Evolutionary conservation across 805 yeast genomes (phyloP), one percentile per base, ranked within the genome.

Genomic region (Blastobotrys peoriensis): DNA sequence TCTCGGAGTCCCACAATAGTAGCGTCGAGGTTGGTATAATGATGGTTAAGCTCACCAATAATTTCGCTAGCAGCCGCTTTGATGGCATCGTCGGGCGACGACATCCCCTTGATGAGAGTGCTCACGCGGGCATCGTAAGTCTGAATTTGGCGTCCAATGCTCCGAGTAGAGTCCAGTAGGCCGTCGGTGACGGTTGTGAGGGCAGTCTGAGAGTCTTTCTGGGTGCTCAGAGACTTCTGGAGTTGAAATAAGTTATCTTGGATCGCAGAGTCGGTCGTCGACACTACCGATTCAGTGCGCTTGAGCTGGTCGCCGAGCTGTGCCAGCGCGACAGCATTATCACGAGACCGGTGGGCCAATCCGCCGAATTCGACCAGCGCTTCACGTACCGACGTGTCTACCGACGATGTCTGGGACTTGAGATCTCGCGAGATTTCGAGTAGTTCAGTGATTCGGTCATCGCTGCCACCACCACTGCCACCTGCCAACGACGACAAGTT

Each of bases 261-360:
- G 6, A 53, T 22, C 10, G 41, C 9, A 8, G 43, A 22, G 38
- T 51, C 45, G 21, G 50, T 38, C 25, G 20, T 16, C 18, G 43
- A 48, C 49, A 51, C 23, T 46, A 52, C 33, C 23, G 42, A 49
- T 55, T 63, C 40, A 49, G 59, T 52, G 9, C 41, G 25, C 23
- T 43, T 46, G 13, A 54, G 50, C 13, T 45, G 42, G 18, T 54
- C 59, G 33, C 52, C 48, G 18, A 58, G 45, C 13, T 51, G 39
- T 5, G 44, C 45, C 40, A 59, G 51, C 2, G 68, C 69, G 17
- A 48, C 54, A 10, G 68, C 69, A 49, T 65, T 65, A 44, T 65
- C 67, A 20, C 57, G 47, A 4, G 69, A 65, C 1, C 70, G 57
- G 27, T 57, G 49, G 6, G 63, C 58, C 23, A 65, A 50, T 22